These are phyloP conservation scores for Penicillium sp. DNA, from an alignment of 2,329 filamentous ascomycete genomes.

Conservation along the genomic window DNA sequence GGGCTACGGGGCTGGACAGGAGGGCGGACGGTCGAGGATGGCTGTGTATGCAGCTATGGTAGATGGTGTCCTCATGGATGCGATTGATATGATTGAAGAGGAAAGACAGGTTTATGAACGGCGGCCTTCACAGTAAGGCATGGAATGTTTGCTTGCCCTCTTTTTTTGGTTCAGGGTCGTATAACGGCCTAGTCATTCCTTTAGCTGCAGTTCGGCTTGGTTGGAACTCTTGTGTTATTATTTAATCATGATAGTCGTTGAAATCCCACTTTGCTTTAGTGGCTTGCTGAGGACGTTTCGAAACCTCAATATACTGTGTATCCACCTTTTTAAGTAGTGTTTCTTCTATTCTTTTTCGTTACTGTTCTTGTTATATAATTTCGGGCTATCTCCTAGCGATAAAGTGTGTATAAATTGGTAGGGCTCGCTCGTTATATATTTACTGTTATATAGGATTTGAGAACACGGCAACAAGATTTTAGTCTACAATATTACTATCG, in stretches of 20 bases:
- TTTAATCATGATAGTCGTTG: not conserved
- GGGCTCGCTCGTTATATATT: not conserved
- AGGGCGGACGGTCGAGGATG: slow-evolving; percentile 40
- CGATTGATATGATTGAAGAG: slow-evolving; percentile 53
- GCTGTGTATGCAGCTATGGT: slow-evolving; percentile 47
- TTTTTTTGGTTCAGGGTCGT: not conserved
- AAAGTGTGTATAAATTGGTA: not conserved
- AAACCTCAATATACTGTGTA: not conserved
- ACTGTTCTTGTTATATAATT: not conserved
- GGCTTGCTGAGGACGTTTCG: not conserved
- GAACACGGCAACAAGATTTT: not conserved
- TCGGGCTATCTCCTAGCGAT: not conserved
- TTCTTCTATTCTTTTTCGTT: not conserved
- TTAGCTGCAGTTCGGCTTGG: not conserved
- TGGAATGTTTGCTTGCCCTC: not conserved
- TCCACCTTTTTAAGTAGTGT: not conserved
- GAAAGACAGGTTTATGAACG: slow-evolving; percentile 44
- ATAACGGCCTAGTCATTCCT: not conserved
- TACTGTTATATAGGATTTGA: not conserved
- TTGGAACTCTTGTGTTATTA: not conserved
- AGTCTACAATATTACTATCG: not conserved
- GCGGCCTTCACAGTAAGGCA: slow-evolving; percentile 12
- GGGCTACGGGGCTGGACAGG: slow-evolving; percentile 40
- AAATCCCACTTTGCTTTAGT: not conserved
- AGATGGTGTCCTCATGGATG: slow-evolving; percentile 43